A percentile compares a stretch with the other conserved stretches of the same genome.
phyloP scores from a whole-genome alignment of 2,329 filamentous ascomycete genomes.

The Trichocomaceae sp. region DNA sequence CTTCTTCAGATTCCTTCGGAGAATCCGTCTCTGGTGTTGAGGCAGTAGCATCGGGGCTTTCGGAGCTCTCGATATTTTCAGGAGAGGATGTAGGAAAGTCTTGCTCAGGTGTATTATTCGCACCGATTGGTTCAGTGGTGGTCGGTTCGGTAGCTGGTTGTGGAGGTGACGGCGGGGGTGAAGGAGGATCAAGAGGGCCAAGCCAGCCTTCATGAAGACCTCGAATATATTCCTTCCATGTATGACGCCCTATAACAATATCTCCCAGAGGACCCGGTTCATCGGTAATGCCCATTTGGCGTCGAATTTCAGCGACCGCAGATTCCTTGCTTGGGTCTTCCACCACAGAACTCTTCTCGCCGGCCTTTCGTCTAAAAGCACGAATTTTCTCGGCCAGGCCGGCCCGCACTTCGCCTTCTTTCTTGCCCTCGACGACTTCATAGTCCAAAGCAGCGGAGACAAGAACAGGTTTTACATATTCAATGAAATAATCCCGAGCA shows the following conservation, averaged over 20 bases:
- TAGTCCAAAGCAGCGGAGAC: slow-evolving; percentile 88
- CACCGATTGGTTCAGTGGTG: slow-evolving; percentile 6
- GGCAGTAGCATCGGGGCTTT: slow-evolving; percentile 19
- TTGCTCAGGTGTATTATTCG: slow-evolving; percentile 18
- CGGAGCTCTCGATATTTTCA: slow-evolving; percentile 11
- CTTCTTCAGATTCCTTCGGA: slow-evolving; percentile 42
- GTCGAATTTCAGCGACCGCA: slow-evolving; percentile 57
- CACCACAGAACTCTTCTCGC: slow-evolving; percentile 45
- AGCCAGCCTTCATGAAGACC: slow-evolving; percentile 96
- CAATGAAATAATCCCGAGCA: slow-evolving; percentile 91
- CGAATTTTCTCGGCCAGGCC: slow-evolving; percentile 81
- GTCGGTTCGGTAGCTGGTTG: slow-evolving; percentile 14
- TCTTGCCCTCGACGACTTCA: slow-evolving; percentile 87
- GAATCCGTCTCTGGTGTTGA: slow-evolving; percentile 11
- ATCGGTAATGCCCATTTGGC: slow-evolving; percentile 60
- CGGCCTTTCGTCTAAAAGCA: slow-evolving; percentile 54
- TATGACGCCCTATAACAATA: slow-evolving; percentile 79
- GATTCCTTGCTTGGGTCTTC: slow-evolving; percentile 50
- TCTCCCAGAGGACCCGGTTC: slow-evolving; percentile 74
- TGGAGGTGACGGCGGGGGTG: slow-evolving; percentile 18
- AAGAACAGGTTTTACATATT: slow-evolving; percentile 90
- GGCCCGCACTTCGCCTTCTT: slow-evolving; percentile 86
- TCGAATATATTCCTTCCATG: slow-evolving; percentile 95
- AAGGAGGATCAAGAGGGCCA: slow-evolving; percentile 60
- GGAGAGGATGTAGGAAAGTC: not conserved